Conservation (phyloP, 2,329 filamentous ascomycete species). For the Xylaria sp. region DNA sequence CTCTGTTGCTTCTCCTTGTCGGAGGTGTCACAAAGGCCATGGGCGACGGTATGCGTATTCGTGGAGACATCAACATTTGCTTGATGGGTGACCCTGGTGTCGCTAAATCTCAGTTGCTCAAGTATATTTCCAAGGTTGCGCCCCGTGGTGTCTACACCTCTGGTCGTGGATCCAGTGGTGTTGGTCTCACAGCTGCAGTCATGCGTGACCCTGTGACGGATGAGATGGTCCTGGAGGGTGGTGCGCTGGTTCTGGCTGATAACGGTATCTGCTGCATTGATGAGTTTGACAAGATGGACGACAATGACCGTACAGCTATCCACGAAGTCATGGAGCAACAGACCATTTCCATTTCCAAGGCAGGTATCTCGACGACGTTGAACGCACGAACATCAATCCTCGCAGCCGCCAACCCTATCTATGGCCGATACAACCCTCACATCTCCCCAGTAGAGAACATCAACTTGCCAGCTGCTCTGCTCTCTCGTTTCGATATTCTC, state of each 20-base stretch:
- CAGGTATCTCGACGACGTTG: slow-evolving; percentile 67
- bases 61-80: slow-evolving; percentile 97
- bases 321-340: slow-evolving; percentile 89
- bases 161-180: slow-evolving; percentile 73
- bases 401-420: slow-evolving; percentile 92
- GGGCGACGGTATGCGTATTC: slow-evolving; percentile 97
- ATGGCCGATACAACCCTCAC: slow-evolving; percentile 95
- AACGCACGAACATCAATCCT: slow-evolving; percentile 95
- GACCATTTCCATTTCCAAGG: slow-evolving; percentile 78
- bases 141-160: slow-evolving; percentile 85
- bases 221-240: slow-evolving; percentile 78
- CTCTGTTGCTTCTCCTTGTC: slow-evolving; percentile 87
- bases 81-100: slow-evolving; percentile 99
- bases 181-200: slow-evolving; percentile 75
- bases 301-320: slow-evolving; percentile 74
- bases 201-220: slow-evolving; percentile 81
- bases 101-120: slow-evolving; percentile 95
- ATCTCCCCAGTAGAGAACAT: slow-evolving; percentile 98
- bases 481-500: slow-evolving; percentile 94
- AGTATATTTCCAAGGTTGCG: slow-evolving; percentile 97
- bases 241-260: slow-evolving; percentile 72
- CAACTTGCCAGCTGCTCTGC: slow-evolving; percentile 92
- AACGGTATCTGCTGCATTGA: slow-evolving; percentile 84
- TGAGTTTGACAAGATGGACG: slow-evolving; percentile 87
- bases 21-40: slow-evolving; percentile 95